A percentile compares a stretch with the other conserved stretches of the same genome.
Evolutionary conservation across 257 asterid genomes (phyloP).

Genomic region (Scutellaria barbata): DNA sequence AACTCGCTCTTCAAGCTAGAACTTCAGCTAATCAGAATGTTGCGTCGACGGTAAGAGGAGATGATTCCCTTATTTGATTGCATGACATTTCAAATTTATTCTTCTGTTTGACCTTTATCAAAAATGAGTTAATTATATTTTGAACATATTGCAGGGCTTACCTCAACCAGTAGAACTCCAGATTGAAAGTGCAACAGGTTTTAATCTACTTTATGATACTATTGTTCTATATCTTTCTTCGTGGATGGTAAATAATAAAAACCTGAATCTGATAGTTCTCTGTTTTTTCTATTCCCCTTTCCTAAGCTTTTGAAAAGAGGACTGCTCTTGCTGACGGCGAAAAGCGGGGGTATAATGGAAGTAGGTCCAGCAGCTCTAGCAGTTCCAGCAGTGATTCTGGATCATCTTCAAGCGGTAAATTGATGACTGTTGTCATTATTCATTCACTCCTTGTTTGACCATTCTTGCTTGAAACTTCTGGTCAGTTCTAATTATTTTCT

Average conservation of each 20-base stretch:
- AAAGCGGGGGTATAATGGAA: slow-evolving; percentile 50
- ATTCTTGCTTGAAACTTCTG: neutral
- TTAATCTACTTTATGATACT: neutral
- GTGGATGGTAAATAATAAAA: neutral
- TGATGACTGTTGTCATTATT: slow-evolving; percentile 21
- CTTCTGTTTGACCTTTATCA: neutral
- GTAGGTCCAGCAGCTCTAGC: slow-evolving; percentile 87
- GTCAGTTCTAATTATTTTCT: neutral
- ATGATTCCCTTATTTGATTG: slow-evolving; percentile 15
- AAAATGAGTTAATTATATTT: slow-evolving; percentile 13
- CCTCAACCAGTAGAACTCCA: slow-evolving; percentile 41
- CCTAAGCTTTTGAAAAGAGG: slow-evolving; percentile 49
- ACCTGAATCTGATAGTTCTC: slow-evolving; percentile 16
- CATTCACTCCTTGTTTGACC: neutral
- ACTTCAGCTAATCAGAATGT: slow-evolving; percentile 48
- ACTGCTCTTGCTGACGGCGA: slow-evolving; percentile 52
- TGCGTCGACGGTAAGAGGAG: slow-evolving; percentile 50
- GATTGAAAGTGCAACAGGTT: slow-evolving; percentile 54
- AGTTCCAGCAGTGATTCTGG: slow-evolving; percentile 96
- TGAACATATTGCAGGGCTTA: slow-evolving; percentile 51
- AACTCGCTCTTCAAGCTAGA: slow-evolving; percentile 74
- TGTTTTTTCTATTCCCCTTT: neutral
- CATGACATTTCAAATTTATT: neutral
- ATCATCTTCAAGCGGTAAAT: slow-evolving; percentile 80
- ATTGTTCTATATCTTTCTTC: neutral